Base-by-base conservation (phyloP, 1,284 basidiomycete genomes). In the Hemileia vastatrix region DNA sequence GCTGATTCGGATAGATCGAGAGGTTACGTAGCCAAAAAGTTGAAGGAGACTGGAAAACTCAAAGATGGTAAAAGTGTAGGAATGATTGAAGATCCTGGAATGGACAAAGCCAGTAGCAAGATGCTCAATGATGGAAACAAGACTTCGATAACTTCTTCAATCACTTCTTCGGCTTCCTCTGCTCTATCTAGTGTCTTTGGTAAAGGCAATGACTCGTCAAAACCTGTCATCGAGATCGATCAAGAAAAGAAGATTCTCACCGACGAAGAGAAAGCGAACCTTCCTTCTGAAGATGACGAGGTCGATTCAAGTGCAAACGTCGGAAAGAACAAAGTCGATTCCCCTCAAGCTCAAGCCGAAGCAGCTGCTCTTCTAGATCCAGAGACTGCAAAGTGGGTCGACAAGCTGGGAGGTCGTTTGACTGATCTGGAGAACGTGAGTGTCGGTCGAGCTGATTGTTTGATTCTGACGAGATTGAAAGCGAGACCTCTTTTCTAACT, bases 391-490 rank as follows among this genome's bases (percentile, higher is more conserved):
- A 52, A 58, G 8, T 71, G 68, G 67, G 68, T 72, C 3, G 71
- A 72, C 67, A 68, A 72, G 65, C 64, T 72, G 18, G 71, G 71
- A 4, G 71, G 71, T 13, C 67, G 71, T 6, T 66, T 71, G 18
- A 71, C 70, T 3, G 71, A 72, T 47, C 66, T 72, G 18, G 70
- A 72, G 36, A 68, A 32, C 6, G 19, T 54, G 21, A 54, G 19
- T 23, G 19, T 44, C 15, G 36, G 36, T 11, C 36, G 15, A 40
- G 36, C 36, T 40, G 36, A 40, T 15, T 40, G 36, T 40, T 9
- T 11, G 36, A 11, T 9, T 40, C 11, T 11, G 15, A 40, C 8
- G 36, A 40, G 36, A 40, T 9, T 9, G 36, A 40, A 40, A 11
- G 33, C 11, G 33, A 6, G 33, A 36, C 6, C 33, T 6, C 5